A percentile compares a stretch with the other conserved stretches of the same genome.
These are phyloP conservation scores for Hypomontagnella submonticulosa DNA, from an alignment of 495 filamentous ascomycete species.

Conservation along the genomic window DNA sequence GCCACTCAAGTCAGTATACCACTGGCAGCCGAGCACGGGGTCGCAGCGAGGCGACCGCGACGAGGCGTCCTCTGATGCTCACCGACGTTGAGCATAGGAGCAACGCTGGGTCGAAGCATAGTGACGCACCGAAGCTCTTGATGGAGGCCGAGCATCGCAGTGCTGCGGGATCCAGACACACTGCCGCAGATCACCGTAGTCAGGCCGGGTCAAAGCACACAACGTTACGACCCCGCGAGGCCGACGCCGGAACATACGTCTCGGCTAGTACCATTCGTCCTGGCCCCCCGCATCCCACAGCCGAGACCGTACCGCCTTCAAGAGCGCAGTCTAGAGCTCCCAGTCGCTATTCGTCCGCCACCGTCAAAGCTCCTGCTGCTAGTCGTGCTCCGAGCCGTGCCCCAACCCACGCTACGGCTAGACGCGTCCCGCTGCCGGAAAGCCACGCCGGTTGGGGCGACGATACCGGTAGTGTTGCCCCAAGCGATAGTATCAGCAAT, in stretches of 20 bases:
- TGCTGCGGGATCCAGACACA: constrained; percentile 40
- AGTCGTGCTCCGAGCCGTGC: constrained; percentile 44
- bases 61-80: constrained; percentile 49
- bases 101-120: constrained; percentile 29
- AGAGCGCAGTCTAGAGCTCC: constrained; percentile 45
- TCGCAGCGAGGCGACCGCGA: constrained; percentile 49
- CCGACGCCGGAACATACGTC: constrained; percentile 52
- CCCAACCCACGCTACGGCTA: constrained; percentile 46
- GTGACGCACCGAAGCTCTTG: constrained; percentile 25
- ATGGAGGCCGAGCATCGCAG: constrained; percentile 50
- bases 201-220: constrained; percentile 36
- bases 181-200: constrained; percentile 26
- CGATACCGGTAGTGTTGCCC: constrained; percentile 61
- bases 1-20: constrained; percentile 47
- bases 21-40: constrained; percentile 43
- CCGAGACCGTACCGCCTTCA: constrained; percentile 35
- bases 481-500: constrained; percentile 75
- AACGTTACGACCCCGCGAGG: constrained; percentile 25
- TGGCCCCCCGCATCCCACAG: constrained; percentile 35
- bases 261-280: constrained; percentile 52
- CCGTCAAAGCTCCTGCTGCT: constrained; percentile 42
- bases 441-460: constrained; percentile 58
- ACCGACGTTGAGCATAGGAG: constrained; percentile 41
- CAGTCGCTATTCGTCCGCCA: constrained; percentile 47
- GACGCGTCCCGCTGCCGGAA: constrained; percentile 60